These are phyloP conservation scores for Phaeolepiota aurea DNA, from an alignment of 768 basidiomycete genomes.

Conservation along the genomic window DNA sequence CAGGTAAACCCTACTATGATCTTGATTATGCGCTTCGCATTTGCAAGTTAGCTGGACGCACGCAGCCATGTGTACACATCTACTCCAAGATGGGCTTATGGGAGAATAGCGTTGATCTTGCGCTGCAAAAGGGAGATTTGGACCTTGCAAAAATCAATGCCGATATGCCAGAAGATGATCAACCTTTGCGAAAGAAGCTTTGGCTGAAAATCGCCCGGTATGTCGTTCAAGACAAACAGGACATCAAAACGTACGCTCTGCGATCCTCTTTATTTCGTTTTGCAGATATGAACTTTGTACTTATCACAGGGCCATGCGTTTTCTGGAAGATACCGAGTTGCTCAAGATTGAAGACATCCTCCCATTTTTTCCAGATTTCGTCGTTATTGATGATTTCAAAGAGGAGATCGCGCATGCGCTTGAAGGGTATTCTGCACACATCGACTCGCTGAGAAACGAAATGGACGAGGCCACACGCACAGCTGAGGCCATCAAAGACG, in stretches of 20 bases:
- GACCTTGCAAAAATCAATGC: conserved; percentile 94
- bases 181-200: conserved; percentile 78
- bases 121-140: conserved; percentile 88
- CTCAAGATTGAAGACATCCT: conserved; percentile 98
- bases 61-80: conserved; percentile 89
- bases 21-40: conserved; percentile 93
- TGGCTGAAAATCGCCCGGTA: conserved; percentile 99
- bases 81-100: conserved; percentile 97
- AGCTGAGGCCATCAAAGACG: conserved; percentile 89
- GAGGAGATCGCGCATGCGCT: conserved; percentile 95
- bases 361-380: conserved; percentile 99
- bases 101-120: conserved; percentile 94
- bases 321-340: conserved; percentile 88
- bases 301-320: conserved; percentile 79
- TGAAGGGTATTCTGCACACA: conserved; percentile 89
- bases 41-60: conserved; percentile 75
- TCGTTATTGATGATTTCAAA: conserved; percentile 99
- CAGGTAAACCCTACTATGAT: conserved; percentile 88
- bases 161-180: conserved; percentile 90
- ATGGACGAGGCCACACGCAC: conserved; percentile 95
- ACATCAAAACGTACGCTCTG: conserved; percentile 86
- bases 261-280: conserved; percentile 3
- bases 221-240: conserved; percentile 96
- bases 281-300: conserved; percentile 1
- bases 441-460: conserved; percentile 81